phyloP scores from a whole-genome alignment of 2,329 filamentous ascomycete species.

The Seiridium unicorne region DNA sequence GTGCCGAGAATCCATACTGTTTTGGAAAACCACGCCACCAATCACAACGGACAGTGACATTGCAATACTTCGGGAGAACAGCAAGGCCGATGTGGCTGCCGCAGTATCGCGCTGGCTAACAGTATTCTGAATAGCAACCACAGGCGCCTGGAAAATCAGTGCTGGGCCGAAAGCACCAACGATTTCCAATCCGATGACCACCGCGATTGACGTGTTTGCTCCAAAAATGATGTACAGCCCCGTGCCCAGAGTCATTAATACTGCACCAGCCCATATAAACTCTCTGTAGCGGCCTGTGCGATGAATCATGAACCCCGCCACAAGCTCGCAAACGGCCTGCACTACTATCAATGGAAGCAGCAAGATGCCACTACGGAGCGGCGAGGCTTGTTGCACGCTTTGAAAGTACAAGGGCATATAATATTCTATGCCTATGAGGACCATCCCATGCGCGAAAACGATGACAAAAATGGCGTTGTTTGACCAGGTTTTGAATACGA shows the following conservation, averaged over 20 bases:
- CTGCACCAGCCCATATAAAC: slow-evolving; percentile 35
- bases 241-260: slow-evolving; percentile 30
- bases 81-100: slow-evolving; percentile 48
- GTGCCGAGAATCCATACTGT: slow-evolving; percentile 19
- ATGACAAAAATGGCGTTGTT: slow-evolving; percentile 26
- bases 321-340: slow-evolving; percentile 27
- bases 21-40: slow-evolving; percentile 44
- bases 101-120: slow-evolving; percentile 50
- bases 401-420: slow-evolving; percentile 40
- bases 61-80: slow-evolving; percentile 47
- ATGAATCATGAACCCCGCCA: slow-evolving; percentile 26
- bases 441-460: slow-evolving; percentile 32
- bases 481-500: slow-evolving; percentile 28
- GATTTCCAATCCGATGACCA: slow-evolving; percentile 38
- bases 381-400: slow-evolving; percentile 31
- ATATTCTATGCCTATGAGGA: slow-evolving; percentile 37
- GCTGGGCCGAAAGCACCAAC: slow-evolving; percentile 37
- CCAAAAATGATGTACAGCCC: slow-evolving; percentile 30
- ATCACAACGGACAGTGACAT: slow-evolving; percentile 47
- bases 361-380: slow-evolving; percentile 29
- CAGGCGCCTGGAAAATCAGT: slow-evolving; percentile 34
- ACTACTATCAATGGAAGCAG: slow-evolving; percentile 33
- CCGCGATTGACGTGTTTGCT: neutral
- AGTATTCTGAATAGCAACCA: slow-evolving; percentile 40
- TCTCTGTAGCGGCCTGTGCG: slow-evolving; percentile 28